A percentile compares a stretch with the other conserved stretches of the same genome.
Conservation (phyloP, 1,284 basidiomycete genomes). For the Puccinia triticina region DNA sequence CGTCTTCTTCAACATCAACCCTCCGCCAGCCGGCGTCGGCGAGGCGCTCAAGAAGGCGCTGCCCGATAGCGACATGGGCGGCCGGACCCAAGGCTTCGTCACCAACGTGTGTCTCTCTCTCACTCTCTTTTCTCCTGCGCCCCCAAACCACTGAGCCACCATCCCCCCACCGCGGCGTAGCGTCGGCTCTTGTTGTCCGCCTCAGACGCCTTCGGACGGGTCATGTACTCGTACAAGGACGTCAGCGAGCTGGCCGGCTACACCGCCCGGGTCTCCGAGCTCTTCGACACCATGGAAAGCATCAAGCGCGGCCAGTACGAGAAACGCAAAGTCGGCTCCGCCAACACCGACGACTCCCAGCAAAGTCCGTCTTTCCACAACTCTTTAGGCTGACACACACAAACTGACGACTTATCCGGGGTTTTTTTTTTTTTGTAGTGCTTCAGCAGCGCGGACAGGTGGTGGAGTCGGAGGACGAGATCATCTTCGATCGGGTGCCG, state of each 20-base stretch:
- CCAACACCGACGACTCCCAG: conserved; percentile 75
- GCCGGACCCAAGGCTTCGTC: conserved; percentile 76
- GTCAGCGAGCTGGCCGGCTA: conserved; percentile 93
- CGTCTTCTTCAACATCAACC: conserved; percentile 85
- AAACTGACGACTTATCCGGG: no score
- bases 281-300: conserved; percentile 90
- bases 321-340: conserved; percentile 80
- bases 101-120: conserved; percentile 24
- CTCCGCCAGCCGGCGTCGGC: conserved; percentile 61
- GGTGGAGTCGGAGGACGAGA: conserved; percentile 73
- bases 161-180: conserved; percentile 85
- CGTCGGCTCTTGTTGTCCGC: conserved; percentile 76
- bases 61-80: conserved; percentile 70
- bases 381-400: no score
- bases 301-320: conserved; percentile 81
- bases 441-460: conserved; percentile 77
- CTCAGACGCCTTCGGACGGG: conserved; percentile 67
- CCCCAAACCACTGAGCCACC: no score
- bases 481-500: conserved; percentile 88
- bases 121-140: no score
- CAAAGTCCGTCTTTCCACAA: conserved; percentile 69
- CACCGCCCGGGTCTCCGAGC: conserved; percentile 83
- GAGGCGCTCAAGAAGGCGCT: conserved; percentile 60
- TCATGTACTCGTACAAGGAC: conserved; percentile 76
- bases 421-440: conserved; percentile 64